phyloP scores from a whole-genome alignment of 2,329 filamentous ascomycete species.

The Penicillium fuscoglaucum region DNA sequence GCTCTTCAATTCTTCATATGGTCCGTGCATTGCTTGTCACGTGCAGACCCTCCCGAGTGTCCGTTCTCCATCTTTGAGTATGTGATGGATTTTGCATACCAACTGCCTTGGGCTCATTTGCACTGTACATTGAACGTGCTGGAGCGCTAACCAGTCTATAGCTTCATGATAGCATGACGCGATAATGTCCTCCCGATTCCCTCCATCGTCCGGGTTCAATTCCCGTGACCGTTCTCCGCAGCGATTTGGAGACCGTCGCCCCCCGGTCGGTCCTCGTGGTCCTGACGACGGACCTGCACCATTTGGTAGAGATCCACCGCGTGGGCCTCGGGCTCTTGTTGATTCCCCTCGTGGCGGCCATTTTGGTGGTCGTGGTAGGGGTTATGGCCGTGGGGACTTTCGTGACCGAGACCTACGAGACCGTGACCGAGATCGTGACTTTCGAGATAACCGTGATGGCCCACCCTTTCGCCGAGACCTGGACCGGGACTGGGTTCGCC shows the following conservation, averaged over 20 bases:
- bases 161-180: conserved; percentile 38
- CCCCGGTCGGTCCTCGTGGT: conserved; percentile 50
- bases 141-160: conserved; percentile 40
- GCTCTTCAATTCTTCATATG: conserved; percentile 7
- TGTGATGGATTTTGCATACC: conserved; percentile 14
- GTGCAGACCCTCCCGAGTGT: conserved; percentile 7
- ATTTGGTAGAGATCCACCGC: conserved; percentile 69
- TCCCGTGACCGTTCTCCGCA: conserved; percentile 69
- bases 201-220: conserved; percentile 61
- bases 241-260: conserved; percentile 69
- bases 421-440: conserved; percentile 40
- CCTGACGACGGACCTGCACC: conserved; percentile 61
- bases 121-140: conserved; percentile 3
- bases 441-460: conserved; percentile 43
- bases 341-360: conserved; percentile 62
- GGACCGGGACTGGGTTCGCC: conserved; percentile 49
- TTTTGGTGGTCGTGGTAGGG: conserved; percentile 48
- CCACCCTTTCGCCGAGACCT: conserved; percentile 43
- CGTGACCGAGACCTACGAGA: conserved; percentile 60
- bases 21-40: conserved; percentile 10
- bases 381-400: conserved; percentile 38
- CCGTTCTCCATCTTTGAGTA: conserved; percentile 8
- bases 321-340: conserved; percentile 76
- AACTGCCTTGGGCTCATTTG: background rate
- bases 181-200: conserved; percentile 61